Evolutionary conservation across 257 asterid genomes (phyloP).

Genomic region (Solanum gandarillasii): DNA sequence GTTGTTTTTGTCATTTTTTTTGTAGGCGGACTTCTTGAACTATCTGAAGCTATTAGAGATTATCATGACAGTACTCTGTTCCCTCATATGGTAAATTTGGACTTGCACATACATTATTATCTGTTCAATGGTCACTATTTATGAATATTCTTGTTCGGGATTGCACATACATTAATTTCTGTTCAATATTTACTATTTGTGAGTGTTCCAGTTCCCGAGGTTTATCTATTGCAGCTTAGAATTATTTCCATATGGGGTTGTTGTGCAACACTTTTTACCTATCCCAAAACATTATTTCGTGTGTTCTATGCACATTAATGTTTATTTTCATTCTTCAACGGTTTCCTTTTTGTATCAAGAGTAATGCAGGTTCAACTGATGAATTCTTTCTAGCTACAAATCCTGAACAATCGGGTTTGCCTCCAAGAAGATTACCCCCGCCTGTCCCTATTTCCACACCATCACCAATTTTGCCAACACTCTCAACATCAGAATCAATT

Average conservation of each 20-base stretch:
- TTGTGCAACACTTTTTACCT: not conserved
- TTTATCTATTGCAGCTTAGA: not conserved
- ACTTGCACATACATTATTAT: not conserved
- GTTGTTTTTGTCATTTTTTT: not conserved
- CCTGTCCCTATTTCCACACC: conserved; percentile 34
- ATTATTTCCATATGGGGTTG: not conserved
- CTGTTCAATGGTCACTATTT: not conserved
- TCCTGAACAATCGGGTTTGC: conserved; percentile 77
- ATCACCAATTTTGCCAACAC: conserved; percentile 45
- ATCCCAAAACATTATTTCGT: not conserved
- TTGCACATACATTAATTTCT: not conserved
- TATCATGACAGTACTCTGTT: conserved; percentile 73
- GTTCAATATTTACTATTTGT: not conserved
- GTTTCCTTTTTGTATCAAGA: conserved; percentile 31
- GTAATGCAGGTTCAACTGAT: conserved; percentile 66
- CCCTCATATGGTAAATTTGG: conserved; percentile 69
- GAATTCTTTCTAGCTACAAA: conserved; percentile 83
- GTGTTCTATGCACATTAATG: not conserved
- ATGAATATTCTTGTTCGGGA: not conserved
- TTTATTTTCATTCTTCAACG: not conserved
- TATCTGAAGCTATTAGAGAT: conserved; percentile 90
- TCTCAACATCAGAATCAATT: conserved; percentile 43
- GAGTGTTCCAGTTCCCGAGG: not conserved
- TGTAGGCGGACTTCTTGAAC: conserved; percentile 82
- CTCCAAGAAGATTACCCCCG: conserved; percentile 89